Percentiles rank a stretch among this genome's conserved stretches.
Evolutionary conservation across 1,284 basidiomycete genomes (phyloP).

Genomic region (Xerocomus nothofagi): DNA sequence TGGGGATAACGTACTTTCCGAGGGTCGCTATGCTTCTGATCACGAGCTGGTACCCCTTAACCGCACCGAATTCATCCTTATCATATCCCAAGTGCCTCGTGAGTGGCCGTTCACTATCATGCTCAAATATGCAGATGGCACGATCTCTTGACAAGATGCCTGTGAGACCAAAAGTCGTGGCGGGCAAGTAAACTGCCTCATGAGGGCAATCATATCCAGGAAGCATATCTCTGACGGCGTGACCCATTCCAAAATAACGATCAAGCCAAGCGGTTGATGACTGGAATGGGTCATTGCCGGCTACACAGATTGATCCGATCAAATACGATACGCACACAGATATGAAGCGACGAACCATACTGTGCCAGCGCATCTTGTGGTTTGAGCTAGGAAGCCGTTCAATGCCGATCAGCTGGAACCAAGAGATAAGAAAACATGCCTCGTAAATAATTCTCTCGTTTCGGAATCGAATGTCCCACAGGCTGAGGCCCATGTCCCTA

Average conservation of each 20-base stretch:
- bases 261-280: constrained; percentile 65
- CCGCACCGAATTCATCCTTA: constrained; percentile 54
- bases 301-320: constrained; percentile 28
- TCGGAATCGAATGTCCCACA: constrained; percentile 67
- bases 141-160: constrained; percentile 47
- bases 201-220: constrained; percentile 67
- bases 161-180: constrained; percentile 48
- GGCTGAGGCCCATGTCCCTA: constrained; percentile 63
- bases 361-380: constrained; percentile 65
- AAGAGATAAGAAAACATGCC: constrained; percentile 28
- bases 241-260: constrained; percentile 64
- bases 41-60: constrained; percentile 58
- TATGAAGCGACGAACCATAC: constrained; percentile 42
- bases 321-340: background rate
- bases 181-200: constrained; percentile 58
- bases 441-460: constrained; percentile 67
- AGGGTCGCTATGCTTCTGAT: constrained; percentile 59
- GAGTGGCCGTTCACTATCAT: constrained; percentile 56
- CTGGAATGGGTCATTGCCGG: constrained; percentile 66
- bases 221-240: constrained; percentile 54
- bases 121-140: constrained; percentile 67
- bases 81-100: constrained; percentile 57
- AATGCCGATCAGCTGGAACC: background rate
- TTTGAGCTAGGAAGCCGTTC: constrained; percentile 40
- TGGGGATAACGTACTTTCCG: constrained; percentile 51